Evolutionary conservation across 495 filamentous ascomycete species (phyloP).

Genomic region (Penicillium simplicissimum): DNA sequence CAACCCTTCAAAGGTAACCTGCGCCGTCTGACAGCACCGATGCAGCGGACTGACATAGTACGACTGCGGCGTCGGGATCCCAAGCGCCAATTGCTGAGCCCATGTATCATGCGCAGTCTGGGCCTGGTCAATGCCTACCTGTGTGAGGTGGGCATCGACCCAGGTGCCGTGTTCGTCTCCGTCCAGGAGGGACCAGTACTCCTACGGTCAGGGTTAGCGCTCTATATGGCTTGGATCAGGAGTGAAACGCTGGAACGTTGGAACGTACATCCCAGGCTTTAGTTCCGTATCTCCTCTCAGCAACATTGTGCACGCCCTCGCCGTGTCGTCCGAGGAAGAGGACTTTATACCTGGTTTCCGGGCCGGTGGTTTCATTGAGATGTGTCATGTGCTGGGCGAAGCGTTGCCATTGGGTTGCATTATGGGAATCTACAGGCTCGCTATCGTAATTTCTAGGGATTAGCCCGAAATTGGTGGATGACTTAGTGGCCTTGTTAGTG

Average conservation of each 20-base stretch:
- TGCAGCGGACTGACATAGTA: constrained; percentile 76
- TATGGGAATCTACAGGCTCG: constrained; percentile 31
- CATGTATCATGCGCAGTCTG: constrained; percentile 63
- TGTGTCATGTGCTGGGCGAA: constrained; percentile 55
- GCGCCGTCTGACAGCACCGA: constrained; percentile 68
- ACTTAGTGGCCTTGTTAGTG: constrained; percentile 23
- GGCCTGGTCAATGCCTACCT: constrained; percentile 65
- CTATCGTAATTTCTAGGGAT: constrained; percentile 55
- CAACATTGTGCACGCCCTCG: constrained; percentile 70
- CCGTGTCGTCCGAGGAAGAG: constrained; percentile 73
- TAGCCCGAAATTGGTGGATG: constrained; percentile 63
- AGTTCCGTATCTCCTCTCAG: constrained; percentile 65
- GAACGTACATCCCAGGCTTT: constrained; percentile 61
- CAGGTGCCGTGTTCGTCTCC: constrained; percentile 68
- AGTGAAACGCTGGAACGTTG: background rate
- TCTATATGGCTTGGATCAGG: background rate
- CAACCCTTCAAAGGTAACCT: constrained; percentile 60
- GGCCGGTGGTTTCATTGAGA: constrained; percentile 51
- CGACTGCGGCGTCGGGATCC: constrained; percentile 62
- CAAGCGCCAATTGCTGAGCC: constrained; percentile 51
- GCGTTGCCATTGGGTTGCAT: constrained; percentile 63
- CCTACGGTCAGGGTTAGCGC: constrained; percentile 31
- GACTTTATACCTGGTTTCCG: constrained; percentile 59
- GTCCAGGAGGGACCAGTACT: constrained; percentile 72
- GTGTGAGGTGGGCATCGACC: constrained; percentile 72